A percentile compares a stretch with the other conserved stretches of the same genome.
These are phyloP conservation scores for Geotrichum siamense DNA, from an alignment of 1,139 yeast genomes.

Conservation along the genomic window DNA sequence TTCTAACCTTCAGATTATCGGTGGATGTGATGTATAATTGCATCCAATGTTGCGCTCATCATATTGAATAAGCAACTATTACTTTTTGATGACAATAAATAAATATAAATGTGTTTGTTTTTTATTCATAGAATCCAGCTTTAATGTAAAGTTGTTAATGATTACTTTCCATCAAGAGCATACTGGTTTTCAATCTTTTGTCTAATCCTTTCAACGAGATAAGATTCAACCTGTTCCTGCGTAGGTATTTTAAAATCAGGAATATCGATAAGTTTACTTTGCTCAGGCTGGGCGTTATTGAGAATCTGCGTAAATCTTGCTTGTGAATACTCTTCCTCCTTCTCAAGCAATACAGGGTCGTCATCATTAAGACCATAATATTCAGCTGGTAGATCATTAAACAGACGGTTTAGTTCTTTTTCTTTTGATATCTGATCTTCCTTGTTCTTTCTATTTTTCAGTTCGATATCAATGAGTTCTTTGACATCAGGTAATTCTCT, in stretches of 20 bases:
- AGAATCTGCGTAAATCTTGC: conserved; percentile 12
- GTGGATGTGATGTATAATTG: too few relatives aligned
- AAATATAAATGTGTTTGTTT: background rate
- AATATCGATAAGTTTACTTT: conserved; percentile 20
- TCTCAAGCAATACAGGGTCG: conserved; percentile 23
- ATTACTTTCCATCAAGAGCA: conserved; percentile 14
- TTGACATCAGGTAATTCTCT: conserved; percentile 71
- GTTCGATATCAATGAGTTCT: conserved; percentile 39
- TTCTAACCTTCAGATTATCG: too few relatives aligned
- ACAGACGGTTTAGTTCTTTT: conserved; percentile 21
- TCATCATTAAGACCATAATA: conserved; percentile 48
- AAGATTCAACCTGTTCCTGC: conserved; percentile 40
- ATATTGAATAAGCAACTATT: too few relatives aligned
- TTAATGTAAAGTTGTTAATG: background rate
- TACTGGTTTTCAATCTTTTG: conserved; percentile 38
- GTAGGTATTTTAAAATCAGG: conserved; percentile 36
- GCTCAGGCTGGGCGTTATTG: conserved; percentile 14
- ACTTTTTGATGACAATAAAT: too few relatives aligned
- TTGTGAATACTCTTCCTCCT: conserved; percentile 29
- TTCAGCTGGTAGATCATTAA: conserved; percentile 31
- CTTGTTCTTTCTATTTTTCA: conserved; percentile 22
- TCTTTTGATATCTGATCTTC: conserved; percentile 24
- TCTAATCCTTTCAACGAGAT: conserved; percentile 44
- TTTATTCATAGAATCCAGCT: background rate
- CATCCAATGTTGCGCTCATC: too few relatives aligned